Evolutionary conservation across 2,329 filamentous ascomycete genomes (phyloP).

Genomic region (Paraconiothyrium sp.): DNA sequence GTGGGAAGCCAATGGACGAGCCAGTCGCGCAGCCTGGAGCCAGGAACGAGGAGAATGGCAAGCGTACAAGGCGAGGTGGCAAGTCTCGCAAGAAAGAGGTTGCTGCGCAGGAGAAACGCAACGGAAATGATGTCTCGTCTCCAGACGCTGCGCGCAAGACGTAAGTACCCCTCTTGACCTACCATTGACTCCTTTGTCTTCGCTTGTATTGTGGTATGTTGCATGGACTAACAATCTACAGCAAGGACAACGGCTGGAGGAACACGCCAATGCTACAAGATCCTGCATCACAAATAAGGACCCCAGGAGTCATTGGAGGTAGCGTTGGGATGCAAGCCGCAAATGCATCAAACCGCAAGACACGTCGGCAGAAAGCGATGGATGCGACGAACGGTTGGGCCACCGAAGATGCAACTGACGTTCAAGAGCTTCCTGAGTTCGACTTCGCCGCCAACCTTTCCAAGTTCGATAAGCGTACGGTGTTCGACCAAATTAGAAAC

Average conservation of each 20-base stretch:
- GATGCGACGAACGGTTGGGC: conserved; percentile 85
- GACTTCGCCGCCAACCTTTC: conserved; percentile 90
- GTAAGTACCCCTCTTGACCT: conserved; percentile 40
- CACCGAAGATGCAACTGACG: conserved; percentile 94
- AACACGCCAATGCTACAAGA: conserved; percentile 74
- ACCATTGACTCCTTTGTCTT: not conserved
- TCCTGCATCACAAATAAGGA: conserved; percentile 51
- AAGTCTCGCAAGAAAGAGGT: conserved; percentile 58
- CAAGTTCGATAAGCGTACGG: conserved; percentile 91
- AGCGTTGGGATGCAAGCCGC: conserved; percentile 49
- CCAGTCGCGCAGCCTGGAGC: conserved; percentile 28
- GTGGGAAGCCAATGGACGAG: conserved; percentile 53
- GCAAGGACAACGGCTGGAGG: conserved; percentile 72
- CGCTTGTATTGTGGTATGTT: not conserved
- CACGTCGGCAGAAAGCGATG: conserved; percentile 59
- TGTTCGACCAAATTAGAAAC: conserved; percentile 91
- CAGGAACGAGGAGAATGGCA: conserved; percentile 50
- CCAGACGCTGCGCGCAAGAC: conserved; percentile 43
- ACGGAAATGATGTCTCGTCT: conserved; percentile 38
- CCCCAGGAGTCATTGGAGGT: conserved; percentile 51
- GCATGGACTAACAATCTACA: conserved; percentile 31
- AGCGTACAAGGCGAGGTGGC: conserved; percentile 57
- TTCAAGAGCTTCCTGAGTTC: conserved; percentile 92
- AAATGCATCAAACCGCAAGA: conserved; percentile 51
- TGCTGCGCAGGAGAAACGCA: conserved; percentile 52